Evolutionary conservation across 1,139 yeast species (phyloP).

Genomic region (Pichiaceae sp.): DNA sequence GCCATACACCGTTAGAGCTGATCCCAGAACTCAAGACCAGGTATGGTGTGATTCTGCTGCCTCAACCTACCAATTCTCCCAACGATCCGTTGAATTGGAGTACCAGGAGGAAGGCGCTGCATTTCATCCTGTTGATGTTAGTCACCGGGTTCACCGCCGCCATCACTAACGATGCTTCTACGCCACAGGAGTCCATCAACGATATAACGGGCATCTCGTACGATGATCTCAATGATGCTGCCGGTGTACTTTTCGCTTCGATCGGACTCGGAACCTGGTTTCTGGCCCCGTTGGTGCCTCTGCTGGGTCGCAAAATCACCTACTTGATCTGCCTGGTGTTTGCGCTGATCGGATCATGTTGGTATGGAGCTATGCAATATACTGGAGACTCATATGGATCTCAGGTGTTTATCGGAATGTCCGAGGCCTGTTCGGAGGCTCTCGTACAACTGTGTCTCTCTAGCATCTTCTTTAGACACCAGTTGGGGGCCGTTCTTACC

Average conservation of each 20-base stretch:
- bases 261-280: constrained; percentile 29
- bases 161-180: constrained; percentile 29
- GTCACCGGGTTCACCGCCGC: constrained; percentile 32
- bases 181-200: constrained; percentile 31
- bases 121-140: constrained; percentile 14
- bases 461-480: constrained; percentile 30
- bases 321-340: constrained; percentile 26
- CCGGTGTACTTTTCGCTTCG: constrained; percentile 30
- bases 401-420: constrained; percentile 29
- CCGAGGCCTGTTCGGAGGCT: constrained; percentile 31
- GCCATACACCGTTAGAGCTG: constrained; percentile 8
- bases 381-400: constrained; percentile 30
- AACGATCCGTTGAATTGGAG: constrained; percentile 61
- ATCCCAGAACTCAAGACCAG: constrained; percentile 29
- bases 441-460: constrained; percentile 31
- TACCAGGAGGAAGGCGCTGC: constrained; percentile 10
- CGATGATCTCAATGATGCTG: constrained; percentile 30
- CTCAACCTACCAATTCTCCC: constrained; percentile 70
- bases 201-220: constrained; percentile 28
- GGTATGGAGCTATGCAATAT: constrained; percentile 26
- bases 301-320: constrained; percentile 29
- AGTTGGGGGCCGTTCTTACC: constrained; percentile 32
- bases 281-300: constrained; percentile 28
- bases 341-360: constrained; percentile 27
- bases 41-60: constrained; percentile 52